A percentile compares a stretch with the other conserved stretches of the same genome.
Evolutionary conservation across 306 rosid species (phyloP).

Genomic region (Geum urbanum): DNA sequence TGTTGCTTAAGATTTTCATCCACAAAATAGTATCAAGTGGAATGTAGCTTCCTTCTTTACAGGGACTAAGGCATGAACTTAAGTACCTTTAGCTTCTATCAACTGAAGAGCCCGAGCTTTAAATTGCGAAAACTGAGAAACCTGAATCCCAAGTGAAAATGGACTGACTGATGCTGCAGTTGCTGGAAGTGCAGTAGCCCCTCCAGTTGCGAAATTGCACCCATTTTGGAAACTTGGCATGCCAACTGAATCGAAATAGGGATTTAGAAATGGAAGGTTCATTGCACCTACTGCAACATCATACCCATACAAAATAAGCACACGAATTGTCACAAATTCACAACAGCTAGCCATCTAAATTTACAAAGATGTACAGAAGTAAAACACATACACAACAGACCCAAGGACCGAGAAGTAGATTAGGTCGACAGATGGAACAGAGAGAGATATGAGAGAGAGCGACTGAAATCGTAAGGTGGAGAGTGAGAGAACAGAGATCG

Average conservation of each 20-base stretch:
- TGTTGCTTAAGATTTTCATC: neutral
- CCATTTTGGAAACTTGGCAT: conserved; percentile 67
- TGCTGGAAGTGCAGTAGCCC: conserved; percentile 70
- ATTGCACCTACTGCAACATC: conserved; percentile 61
- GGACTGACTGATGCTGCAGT: conserved; percentile 59
- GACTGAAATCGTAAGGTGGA: too few relatives aligned
- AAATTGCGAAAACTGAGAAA: conserved; percentile 66
- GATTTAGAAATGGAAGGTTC: conserved; percentile 64
- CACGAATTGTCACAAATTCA: neutral
- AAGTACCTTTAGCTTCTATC: conserved; percentile 39
- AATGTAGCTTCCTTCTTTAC: neutral
- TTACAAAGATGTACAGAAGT: too few relatives aligned
- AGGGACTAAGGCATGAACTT: neutral
- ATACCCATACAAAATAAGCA: neutral
- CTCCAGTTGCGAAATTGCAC: conserved; percentile 87
- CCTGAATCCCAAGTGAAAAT: conserved; percentile 72
- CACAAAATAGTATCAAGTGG: neutral
- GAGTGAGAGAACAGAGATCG: too few relatives aligned
- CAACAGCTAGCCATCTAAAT: too few relatives aligned
- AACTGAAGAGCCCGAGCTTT: conserved; percentile 67
- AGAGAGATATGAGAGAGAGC: too few relatives aligned
- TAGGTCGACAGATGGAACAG: too few relatives aligned
- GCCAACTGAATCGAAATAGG: conserved; percentile 79
- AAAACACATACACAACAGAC: too few relatives aligned
- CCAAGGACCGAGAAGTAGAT: too few relatives aligned